phyloP scores from a whole-genome alignment of 352 stramenopile species.

The Globisporangium apiculatum region DNA sequence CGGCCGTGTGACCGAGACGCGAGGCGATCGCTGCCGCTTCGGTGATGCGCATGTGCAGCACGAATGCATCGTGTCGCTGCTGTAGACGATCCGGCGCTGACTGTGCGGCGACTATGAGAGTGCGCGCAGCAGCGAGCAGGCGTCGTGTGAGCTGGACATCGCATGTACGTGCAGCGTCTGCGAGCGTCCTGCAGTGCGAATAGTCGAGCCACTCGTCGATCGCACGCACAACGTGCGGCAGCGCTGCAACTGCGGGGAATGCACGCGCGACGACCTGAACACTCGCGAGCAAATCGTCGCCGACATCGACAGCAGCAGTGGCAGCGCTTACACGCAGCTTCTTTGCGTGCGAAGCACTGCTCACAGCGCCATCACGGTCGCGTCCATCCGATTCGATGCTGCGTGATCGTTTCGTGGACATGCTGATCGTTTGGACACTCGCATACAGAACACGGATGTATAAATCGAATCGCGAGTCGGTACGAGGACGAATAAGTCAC shows the following conservation, averaged over 20 bases:
- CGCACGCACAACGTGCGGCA: not conserved
- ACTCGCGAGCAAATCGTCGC: not conserved
- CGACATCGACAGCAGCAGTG: no score
- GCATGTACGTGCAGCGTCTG: not conserved
- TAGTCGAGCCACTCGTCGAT: constrained; percentile 1
- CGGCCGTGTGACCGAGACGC: not conserved
- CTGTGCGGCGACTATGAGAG: not conserved
- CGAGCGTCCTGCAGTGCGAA: constrained; percentile 1
- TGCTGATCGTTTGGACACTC: no score
- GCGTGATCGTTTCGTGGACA: no score
- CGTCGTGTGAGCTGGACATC: constrained; percentile 1
- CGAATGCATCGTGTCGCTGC: not conserved
- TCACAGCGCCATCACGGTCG: no score
- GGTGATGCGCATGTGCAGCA: not conserved
- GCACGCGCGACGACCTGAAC: not conserved
- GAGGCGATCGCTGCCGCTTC: not conserved
- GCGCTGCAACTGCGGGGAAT: not conserved
- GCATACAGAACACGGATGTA: no score
- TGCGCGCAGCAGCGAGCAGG: not conserved
- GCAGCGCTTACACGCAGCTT: no score
- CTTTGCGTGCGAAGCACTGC: no score
- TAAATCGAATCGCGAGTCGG: no score
- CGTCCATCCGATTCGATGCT: no score
- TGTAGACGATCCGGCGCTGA: not conserved
- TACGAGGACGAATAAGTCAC: no score